Evolutionary conservation across 768 basidiomycete species (phyloP).

Genomic region (Lyophyllum shimeji): DNA sequence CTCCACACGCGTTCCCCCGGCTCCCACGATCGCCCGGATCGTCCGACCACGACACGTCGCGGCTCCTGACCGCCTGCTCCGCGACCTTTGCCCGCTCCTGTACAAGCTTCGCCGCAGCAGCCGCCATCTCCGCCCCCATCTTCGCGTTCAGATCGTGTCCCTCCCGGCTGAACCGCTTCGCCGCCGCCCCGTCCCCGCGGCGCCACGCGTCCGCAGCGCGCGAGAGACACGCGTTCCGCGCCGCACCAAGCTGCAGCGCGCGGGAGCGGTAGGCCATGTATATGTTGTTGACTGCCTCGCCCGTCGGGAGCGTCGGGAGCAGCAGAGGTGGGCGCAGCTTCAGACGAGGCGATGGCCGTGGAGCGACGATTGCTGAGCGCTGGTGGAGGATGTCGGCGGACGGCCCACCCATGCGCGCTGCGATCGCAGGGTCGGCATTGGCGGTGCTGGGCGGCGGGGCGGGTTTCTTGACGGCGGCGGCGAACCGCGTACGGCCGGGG

Average conservation of each 20-base stretch:
- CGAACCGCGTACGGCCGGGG: constrained; percentile 85
- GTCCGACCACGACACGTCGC: constrained; percentile 79
- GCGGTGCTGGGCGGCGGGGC: constrained; percentile 8
- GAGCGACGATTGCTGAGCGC: constrained; percentile 71
- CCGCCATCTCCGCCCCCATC: constrained; percentile 84
- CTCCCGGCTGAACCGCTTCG: constrained; percentile 91
- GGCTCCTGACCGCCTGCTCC: constrained; percentile 69
- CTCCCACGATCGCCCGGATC: constrained; percentile 77
- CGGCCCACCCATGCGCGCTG: constrained; percentile 50
- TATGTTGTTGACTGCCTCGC: constrained; percentile 71
- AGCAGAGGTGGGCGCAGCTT: constrained; percentile 81
- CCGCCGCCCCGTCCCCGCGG: constrained; percentile 92
- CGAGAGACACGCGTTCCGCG: constrained; percentile 90
- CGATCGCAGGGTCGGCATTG: constrained; percentile 38
- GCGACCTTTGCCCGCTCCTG: constrained; percentile 75
- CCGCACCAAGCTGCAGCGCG: constrained; percentile 89
- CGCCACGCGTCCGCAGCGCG: constrained; percentile 97
- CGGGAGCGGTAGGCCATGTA: constrained; percentile 90
- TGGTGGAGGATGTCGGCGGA: constrained; percentile 64
- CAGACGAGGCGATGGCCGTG: constrained; percentile 80
- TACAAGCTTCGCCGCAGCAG: constrained; percentile 84
- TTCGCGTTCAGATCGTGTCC: constrained; percentile 92
- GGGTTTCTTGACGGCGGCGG: constrained; percentile 84
- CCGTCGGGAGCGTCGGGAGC: constrained; percentile 87
- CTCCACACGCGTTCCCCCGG: constrained; percentile 75